Base-by-base conservation (phyloP, 768 basidiomycete species). In the Tylopilus subfusipes region DNA sequence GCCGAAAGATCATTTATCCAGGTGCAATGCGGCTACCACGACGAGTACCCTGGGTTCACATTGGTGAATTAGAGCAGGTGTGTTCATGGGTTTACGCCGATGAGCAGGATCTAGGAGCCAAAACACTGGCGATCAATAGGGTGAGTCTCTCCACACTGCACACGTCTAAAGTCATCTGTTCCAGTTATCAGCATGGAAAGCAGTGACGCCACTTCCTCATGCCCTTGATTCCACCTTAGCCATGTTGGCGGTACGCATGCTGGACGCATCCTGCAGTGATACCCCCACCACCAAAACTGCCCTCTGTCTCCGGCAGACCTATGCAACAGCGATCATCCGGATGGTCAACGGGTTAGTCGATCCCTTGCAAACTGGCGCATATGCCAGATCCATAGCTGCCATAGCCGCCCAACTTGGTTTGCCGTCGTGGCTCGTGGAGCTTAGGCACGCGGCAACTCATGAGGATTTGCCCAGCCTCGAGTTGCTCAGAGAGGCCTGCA, bases 291-390 rank as follows among this genome's bases (percentile, higher is more conserved):
- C 24, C 47, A 68, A 3, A 18, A 74, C 78, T 1, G 61, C 69
- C 34, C 76, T 90, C 33, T 70, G 76, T 47, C 69, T 90, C 50
- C 81, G 95, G 19, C 87, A 94, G 62, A 82, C 81, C 55, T 93
- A 92, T 69, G 84, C 91, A 10, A 76, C 87, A 24, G 85, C 93
- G 2, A 75, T 97, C 55, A 87, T 95, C 54, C 78, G 96, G 30
- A 82, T 98, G 60, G 90, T 98, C 59, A 99, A 98, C 63, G 91
- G 93, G 2, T 79, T 98, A 34, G 96, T 98, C 8, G 97, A 99
- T 64, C 93, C 95, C 14, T 76, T 97, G 12, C 97, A 99, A 65
- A 79, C 83, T 11, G 92, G 94, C 8, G 80, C 82, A 19, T 98
- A 90, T 66, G 96, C 97, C 3, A 79, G 94, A 21, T 88, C 97